Base-by-base conservation (phyloP, 2,329 filamentous ascomycete species). In the Dothidotthia symphoricarpi region DNA sequence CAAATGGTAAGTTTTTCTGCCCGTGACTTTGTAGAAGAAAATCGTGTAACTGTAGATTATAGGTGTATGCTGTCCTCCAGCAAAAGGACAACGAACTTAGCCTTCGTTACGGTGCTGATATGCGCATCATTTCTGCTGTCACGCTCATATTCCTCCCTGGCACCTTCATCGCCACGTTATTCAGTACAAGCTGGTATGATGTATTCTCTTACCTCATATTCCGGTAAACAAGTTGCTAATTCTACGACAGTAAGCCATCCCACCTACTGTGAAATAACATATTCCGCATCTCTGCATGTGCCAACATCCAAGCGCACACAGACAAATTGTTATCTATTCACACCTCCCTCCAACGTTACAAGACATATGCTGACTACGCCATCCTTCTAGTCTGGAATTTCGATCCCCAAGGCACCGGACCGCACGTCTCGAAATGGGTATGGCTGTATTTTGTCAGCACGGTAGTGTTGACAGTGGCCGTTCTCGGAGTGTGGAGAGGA, bases 121-220 rank as follows among this genome's bases (percentile, higher is more conserved):
- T 57, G 51, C 43, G 51, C 8, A 37, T 53, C 30, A 57, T 57
- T 13, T 41, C 53, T 6, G 45, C 41, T 11, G 47, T 57, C 10
- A 55, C 53, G 3, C 36, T 57, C 6, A 22, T 55, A 14, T 57
- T 57, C 27, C 36, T 57, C 1, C 53, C 53, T 3, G 49, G 45
- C 3, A 57, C 51, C 1, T 57, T 57, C 25, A 36, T 51, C 5
- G 51, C 53, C 7, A 53, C 51, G 3, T 17, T 53, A 3, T 52
- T 51, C 36, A 47, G 45, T 26, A 28, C 44, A 1, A 39, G 28
- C 15, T 51, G 19, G 19, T 22, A 22, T 22, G n/a, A n/a, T n/a
- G n/a, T n/a, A n/a, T n/a, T n/a, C n/a, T n/a, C n/a, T n/a, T n/a
- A n/a, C n/a, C n/a, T n/a, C n/a, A n/a, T n/a, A n/a, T n/a, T n/a